A percentile compares a stretch with the other conserved stretches of the same genome.
Conservation (phyloP, 2,329 filamentous ascomycete species). For the Cryphonectria radicalis region DNA sequence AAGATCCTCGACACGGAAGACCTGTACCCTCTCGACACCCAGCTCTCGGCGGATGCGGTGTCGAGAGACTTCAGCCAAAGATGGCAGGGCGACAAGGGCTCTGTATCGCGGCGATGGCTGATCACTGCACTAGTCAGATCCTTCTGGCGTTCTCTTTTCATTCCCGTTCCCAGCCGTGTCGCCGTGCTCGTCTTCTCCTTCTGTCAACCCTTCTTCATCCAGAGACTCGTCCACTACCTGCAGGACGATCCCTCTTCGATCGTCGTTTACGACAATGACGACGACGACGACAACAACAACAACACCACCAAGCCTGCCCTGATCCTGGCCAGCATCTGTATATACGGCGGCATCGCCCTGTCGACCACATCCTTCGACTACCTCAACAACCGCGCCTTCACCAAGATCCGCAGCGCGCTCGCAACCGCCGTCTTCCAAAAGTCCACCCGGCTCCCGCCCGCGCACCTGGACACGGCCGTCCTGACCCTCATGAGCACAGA, state of each 20-base stretch:
- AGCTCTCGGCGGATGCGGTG: slow-evolving; percentile 32
- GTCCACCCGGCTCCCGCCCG: slow-evolving; percentile 35
- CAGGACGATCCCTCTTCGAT: slow-evolving; percentile 29
- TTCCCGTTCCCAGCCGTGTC: slow-evolving; percentile 43
- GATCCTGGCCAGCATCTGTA: slow-evolving; percentile 38
- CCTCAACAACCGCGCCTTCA: slow-evolving; percentile 33
- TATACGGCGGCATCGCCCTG: slow-evolving; percentile 41
- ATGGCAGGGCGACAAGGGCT: not conserved
- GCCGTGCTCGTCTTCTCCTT: slow-evolving; percentile 45
- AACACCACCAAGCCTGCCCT: slow-evolving; percentile 38
- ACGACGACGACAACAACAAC: slow-evolving; percentile 6
- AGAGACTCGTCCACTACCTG: slow-evolving; percentile 42
- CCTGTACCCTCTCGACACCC: slow-evolving; percentile 30
- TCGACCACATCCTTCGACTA: slow-evolving; percentile 40
- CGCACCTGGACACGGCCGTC: slow-evolving; percentile 20
- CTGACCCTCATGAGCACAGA: slow-evolving; percentile 36
- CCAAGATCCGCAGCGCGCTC: slow-evolving; percentile 36
- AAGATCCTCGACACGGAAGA: slow-evolving; percentile 20
- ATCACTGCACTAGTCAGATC: slow-evolving; percentile 36
- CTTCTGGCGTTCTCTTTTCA: slow-evolving; percentile 30
- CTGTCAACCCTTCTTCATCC: slow-evolving; percentile 49
- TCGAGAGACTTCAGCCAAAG: not conserved
- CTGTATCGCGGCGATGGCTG: slow-evolving; percentile 30
- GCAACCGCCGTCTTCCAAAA: slow-evolving; percentile 41
- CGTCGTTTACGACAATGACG: not conserved